phyloP scores from a whole-genome alignment of 1,284 basidiomycete genomes.

The Fistulina hepatica region DNA sequence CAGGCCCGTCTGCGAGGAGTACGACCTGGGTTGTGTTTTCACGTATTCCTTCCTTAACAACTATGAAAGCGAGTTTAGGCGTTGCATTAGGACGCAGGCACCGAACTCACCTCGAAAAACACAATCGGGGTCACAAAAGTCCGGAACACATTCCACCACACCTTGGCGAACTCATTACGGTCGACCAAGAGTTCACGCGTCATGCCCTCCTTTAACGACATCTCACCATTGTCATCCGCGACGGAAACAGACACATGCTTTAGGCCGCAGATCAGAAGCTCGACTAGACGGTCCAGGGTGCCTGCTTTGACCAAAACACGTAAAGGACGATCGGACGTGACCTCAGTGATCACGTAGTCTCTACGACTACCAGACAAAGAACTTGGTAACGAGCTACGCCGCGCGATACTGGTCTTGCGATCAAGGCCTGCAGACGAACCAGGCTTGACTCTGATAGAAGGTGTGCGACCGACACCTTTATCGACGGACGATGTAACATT shows the following conservation, averaged over 20 bases:
- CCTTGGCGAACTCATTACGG: constrained; percentile 52
- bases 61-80: constrained; percentile 28
- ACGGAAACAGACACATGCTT: constrained; percentile 66
- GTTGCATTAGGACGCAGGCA: constrained; percentile 3
- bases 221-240: constrained; percentile 75
- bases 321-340: constrained; percentile 53
- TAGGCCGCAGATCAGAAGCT: constrained; percentile 66
- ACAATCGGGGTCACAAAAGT: constrained; percentile 69
- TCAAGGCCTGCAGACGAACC: constrained; percentile 54
- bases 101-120: constrained; percentile 64
- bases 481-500: constrained; percentile 23
- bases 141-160: constrained; percentile 74
- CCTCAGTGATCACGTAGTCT: constrained; percentile 45
- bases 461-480: constrained; percentile 40
- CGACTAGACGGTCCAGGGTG: constrained; percentile 61
- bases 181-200: constrained; percentile 62
- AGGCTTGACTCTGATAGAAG: constrained; percentile 67
- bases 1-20: constrained; percentile 25
- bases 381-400: constrained; percentile 67
- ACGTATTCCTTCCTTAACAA: constrained; percentile 64
- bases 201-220: constrained; percentile 57
- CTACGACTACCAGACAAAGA: constrained; percentile 42
- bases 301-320: constrained; percentile 69
- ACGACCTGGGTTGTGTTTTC: constrained; percentile 31
- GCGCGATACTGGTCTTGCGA: constrained; percentile 59